Evolutionary conservation across 345 rosid genomes (phyloP).

Genomic region (Murraya paniculata): DNA sequence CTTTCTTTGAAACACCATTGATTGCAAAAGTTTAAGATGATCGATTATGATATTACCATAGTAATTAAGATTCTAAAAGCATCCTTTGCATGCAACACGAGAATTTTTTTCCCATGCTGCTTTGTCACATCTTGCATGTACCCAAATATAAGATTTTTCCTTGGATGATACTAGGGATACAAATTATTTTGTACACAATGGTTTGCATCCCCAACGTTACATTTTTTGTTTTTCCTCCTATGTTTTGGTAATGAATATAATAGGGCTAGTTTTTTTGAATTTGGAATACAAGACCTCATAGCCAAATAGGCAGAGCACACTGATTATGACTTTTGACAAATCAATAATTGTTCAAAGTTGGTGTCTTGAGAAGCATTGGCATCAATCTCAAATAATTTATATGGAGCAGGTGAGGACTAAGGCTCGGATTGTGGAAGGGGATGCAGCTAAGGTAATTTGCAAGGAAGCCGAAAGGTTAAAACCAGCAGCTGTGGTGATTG

Average conservation of each 20-base stretch:
- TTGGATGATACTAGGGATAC: too few relatives aligned
- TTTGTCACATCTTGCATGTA: background rate
- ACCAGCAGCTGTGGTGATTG: conserved; percentile 91
- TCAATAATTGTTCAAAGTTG: background rate
- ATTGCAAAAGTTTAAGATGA: background rate
- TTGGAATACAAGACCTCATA: background rate
- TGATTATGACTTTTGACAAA: background rate
- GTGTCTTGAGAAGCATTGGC: background rate
- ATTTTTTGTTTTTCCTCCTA: background rate
- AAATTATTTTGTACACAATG: background rate
- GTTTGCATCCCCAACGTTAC: background rate
- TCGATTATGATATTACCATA: background rate
- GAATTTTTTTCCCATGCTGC: background rate
- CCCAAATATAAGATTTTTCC: too few relatives aligned
- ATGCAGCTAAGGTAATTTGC: conserved; percentile 74
- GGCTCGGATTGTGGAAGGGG: conserved; percentile 81
- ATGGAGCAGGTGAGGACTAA: conserved; percentile 49
- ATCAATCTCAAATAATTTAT: background rate
- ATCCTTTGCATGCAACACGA: background rate
- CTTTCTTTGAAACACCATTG: background rate
- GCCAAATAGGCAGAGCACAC: background rate
- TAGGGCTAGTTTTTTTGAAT: background rate
- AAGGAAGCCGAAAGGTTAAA: conserved; percentile 73
- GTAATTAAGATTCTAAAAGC: background rate
- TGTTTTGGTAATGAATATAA: background rate